Base-by-base conservation (phyloP, 768 basidiomycete species). In the Russula lepida region DNA sequence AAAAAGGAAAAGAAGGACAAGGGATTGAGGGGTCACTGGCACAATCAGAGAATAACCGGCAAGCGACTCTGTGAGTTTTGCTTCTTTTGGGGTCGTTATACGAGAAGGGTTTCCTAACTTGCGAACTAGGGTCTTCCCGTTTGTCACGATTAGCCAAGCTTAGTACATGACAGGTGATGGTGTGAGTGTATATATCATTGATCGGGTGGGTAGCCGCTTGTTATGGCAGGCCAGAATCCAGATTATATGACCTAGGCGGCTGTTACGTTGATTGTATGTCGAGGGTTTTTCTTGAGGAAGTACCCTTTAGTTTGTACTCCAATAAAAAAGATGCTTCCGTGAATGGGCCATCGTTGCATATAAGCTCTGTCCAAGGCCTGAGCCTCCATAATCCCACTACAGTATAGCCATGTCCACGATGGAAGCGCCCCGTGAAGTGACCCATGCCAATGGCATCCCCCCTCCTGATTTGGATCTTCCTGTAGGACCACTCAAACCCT, bases 391-490 rank as follows among this genome's bases (percentile, higher is more conserved):
- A 19, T 37, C 15, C 0, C 41, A 41, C n/a, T 19, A 19, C 15
- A 30, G 11, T 19, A 19, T 15, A 30, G 11, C 13, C 32, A 62
- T 62, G 61, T 58, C 61, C 23, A 44, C 55, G 19, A 27, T 44
- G 12, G 56, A 58, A 5, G 46, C 43, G 17, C 50, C 4, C 37
- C 56, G 35, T 21, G 56, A 52, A 11, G 51, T 39, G 30, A 71
- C 76, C n/a, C 41, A 41, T 41, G 41, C 41, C 0, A 80, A 80
- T 47, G 79, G 77, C 1, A 59, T 79, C 19, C 60, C 72, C 2
- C 65, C 72, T 25, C 79, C 79, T 4, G 65, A 52, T 51, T 68
- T 79, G 37, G 53, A 71, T 46, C 69, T 81, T 11, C 79, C 76
- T 41, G 79, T 80, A 66, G 9, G 39, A 12, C 8, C 8, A 41